These are phyloP conservation scores for Colletotrichum aenigma DNA, from an alignment of 2,329 filamentous ascomycete genomes.

Conservation along the genomic window DNA sequence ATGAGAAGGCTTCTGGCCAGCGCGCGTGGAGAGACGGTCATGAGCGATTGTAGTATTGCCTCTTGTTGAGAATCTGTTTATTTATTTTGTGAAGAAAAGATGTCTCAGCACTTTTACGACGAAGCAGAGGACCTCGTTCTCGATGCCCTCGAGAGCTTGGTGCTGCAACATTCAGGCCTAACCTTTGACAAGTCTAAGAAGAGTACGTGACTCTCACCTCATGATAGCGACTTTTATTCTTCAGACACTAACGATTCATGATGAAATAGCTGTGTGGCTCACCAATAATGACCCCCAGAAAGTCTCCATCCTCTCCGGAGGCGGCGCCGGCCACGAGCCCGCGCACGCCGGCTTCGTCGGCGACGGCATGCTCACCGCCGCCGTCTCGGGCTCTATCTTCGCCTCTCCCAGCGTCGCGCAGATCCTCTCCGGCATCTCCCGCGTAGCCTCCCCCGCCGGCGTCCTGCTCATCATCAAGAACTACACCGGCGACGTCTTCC, in stretches of 20 bases:
- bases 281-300: conserved; percentile 25
- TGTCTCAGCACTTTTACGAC: conserved; percentile 15
- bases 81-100: neutral
- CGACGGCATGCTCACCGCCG: conserved; percentile 63
- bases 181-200: conserved; percentile 50
- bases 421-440: conserved; percentile 60
- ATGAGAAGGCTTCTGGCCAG: neutral
- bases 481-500: conserved; percentile 65
- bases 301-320: conserved; percentile 55
- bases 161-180: conserved; percentile 55
- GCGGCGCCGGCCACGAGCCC: conserved; percentile 68
- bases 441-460: conserved; percentile 61
- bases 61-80: neutral
- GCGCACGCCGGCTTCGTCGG: conserved; percentile 69
- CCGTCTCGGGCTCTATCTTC: conserved; percentile 71
- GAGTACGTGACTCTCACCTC: neutral
- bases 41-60: neutral
- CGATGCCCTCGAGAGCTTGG: conserved; percentile 11
- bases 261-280: conserved; percentile 4
- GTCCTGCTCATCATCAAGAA: conserved; percentile 72
- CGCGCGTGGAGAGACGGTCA: neutral
- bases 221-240: neutral
- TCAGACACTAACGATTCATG: neutral
- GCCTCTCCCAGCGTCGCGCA: conserved; percentile 68
- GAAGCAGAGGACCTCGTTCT: conserved; percentile 16